Evolutionary conservation across 1,284 basidiomycete species (phyloP).

Genomic region (Peniophora sp.): DNA sequence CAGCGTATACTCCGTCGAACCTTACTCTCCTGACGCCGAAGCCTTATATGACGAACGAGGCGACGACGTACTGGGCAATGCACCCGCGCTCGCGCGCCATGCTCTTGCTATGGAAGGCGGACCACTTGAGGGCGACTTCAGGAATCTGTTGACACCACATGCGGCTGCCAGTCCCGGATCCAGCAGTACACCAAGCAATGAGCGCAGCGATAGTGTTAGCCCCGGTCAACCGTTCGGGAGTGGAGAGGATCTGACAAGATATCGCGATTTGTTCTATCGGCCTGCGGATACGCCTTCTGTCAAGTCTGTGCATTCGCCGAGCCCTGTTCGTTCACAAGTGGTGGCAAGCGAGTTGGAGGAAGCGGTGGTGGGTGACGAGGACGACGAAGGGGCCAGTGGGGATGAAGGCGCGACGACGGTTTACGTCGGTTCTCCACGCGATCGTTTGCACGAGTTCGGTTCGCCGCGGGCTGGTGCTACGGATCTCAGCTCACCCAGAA

Average conservation of each 20-base stretch:
- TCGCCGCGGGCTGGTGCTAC: conserved; percentile 9
- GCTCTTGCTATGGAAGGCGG: not conserved
- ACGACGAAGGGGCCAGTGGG: not conserved
- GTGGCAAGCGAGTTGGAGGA: conserved; percentile 9
- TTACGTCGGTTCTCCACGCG: too few relatives aligned
- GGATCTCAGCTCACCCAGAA: conserved; percentile 15
- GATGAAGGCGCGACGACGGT: too few relatives aligned
- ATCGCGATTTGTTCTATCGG: conserved; percentile 63
- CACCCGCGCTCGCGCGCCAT: too few relatives aligned
- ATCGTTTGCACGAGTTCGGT: not conserved
- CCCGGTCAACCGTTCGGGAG: conserved; percentile 34
- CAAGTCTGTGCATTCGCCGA: conserved; percentile 5
- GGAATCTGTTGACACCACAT: not conserved
- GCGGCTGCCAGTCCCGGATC: conserved; percentile 25
- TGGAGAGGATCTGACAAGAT: conserved; percentile 58
- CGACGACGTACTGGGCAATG: too few relatives aligned
- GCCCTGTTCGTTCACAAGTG: conserved; percentile 3
- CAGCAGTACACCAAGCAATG: conserved; percentile 29
- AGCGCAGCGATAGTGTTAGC: not conserved
- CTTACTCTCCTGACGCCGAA: too few relatives aligned
- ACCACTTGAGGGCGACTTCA: too few relatives aligned
- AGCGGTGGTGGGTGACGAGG: not conserved
- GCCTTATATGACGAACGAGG: too few relatives aligned
- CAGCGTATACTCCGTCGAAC: too few relatives aligned
- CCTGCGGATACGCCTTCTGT: conserved; percentile 19